Base-by-base conservation (phyloP, 768 basidiomycete species). In the Gyrodon lividus region DNA sequence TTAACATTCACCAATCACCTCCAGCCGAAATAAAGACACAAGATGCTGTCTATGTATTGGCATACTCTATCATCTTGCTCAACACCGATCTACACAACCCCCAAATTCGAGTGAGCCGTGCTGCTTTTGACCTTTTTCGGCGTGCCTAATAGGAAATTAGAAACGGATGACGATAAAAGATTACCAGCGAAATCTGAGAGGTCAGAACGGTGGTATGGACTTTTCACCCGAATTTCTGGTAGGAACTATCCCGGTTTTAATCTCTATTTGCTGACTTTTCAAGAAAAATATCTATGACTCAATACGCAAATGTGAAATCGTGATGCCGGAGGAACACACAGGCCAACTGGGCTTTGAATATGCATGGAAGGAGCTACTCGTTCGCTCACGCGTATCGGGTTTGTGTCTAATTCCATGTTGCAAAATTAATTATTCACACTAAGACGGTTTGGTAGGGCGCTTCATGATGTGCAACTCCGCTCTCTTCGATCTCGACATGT, bases 161-260 rank as follows among this genome's bases (percentile, higher is more conserved):
- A 97, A 97, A 87, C 81, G 92, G 4, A 99, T 99, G 97, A 78
- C 92, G 1, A 81, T 97, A 53, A 94, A 97, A 48, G 97, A 98
- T 58, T 99, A 98, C 69, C 83, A 80, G 67, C 82, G 82, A 56
- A 99, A 99, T 70, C 74, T 99, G 42, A 80, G 92, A 57, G 96
- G 97, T 8, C 92, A 97, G 23, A 98, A 99, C 62, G 87, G 86
- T 40, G 84, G 86, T 16, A 69, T 76, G 20, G 82, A 97, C 61
- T 99, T 98, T 61, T 81, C 89, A 4, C 67, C 84, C 0, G 91
- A 92, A 55, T 98, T 90, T 69, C 73, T 99, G 65, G 92, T 92
- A 62, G 47, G 83, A 46, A 5, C 7, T 46, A 10, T 40, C 6
- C 6, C 1, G 8, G 26, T 23, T 14, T 44, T n/a, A 31, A n/a